Percentiles rank a stretch among this genome's conserved stretches.
Conservation (phyloP, 495 filamentous ascomycete species). For the Talaromyces thailandensis region DNA sequence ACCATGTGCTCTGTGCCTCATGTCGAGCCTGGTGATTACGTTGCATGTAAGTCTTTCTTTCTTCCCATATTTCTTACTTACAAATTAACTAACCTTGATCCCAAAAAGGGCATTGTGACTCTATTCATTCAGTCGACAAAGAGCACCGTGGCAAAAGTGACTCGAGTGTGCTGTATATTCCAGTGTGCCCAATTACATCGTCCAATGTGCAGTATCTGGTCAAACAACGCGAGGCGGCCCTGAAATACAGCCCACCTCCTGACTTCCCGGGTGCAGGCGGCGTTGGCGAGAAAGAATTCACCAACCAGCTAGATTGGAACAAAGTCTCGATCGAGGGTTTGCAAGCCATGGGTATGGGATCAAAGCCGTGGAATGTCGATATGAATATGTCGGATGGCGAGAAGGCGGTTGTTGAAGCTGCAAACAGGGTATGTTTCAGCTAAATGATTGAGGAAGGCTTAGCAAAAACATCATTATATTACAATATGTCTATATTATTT, state of each 20-base stretch:
- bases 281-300: constrained; percentile 22
- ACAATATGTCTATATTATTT: background rate
- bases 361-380: constrained; percentile 18
- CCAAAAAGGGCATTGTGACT: background rate
- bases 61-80: constrained; percentile 14
- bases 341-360: constrained; percentile 40
- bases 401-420: background rate
- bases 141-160: constrained; percentile 53
- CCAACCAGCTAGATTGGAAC: constrained; percentile 8
- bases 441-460: background rate
- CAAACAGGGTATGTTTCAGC: background rate
- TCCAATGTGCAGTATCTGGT: constrained; percentile 50
- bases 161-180: constrained; percentile 68
- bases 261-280: constrained; percentile 50
- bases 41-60: constrained; percentile 49
- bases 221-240: constrained; percentile 41
- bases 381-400: background rate
- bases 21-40: constrained; percentile 66
- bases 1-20: constrained; percentile 66
- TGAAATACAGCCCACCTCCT: constrained; percentile 21
- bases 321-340: constrained; percentile 24
- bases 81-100: background rate
- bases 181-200: constrained; percentile 60
- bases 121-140: constrained; percentile 49
- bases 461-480: background rate